Base-by-base conservation (phyloP, 331 rosid genomes). In the Dryas integrifolia region DNA sequence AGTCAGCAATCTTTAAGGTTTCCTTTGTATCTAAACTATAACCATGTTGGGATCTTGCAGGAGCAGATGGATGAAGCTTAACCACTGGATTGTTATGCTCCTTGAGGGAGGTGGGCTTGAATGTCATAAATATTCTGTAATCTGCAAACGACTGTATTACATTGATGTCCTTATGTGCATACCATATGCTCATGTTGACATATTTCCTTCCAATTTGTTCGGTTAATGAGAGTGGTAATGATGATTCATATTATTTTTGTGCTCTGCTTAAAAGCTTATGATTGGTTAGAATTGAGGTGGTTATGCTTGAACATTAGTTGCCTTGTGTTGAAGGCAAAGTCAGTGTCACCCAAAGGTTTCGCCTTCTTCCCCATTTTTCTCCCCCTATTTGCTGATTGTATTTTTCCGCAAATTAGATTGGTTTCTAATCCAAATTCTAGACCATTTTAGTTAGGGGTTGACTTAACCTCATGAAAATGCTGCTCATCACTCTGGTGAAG, bases 91-190 rank as follows among this genome's bases (percentile, higher is more conserved):
- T 69, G 40, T 69, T 38, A 38, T 16, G 70, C 85, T 78, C 72
- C 82, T 82, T 49, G 85, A 64, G 69, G 85, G 85, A 82, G 85
- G 85, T 78, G 85, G 85, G 85, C 85, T 82, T 74, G 85, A 82
- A 82, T 82, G 85, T 82, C 85, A 82, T 65, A 69, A 41, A 73
- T 77, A 58, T 48, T 73, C 52, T 78, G 79, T 78, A 69, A 78
- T 56, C 65, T 69, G 74, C 70, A 9, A 58, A 69, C 43, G 11
- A 48, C 70, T 58, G 62, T 70, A 62, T 41, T 79, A 66, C 46
- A 53, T 55, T 61, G n/a, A 12, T 74, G 68, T 75, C 55, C 46
- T 67, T 70, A 58, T 79, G 74, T 51, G 74, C 79, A 74, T 70
- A 73, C 73, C 77, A 73, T 73, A 52, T 56, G 63, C 77, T 69